Evolutionary conservation across 768 basidiomycete genomes (phyloP), one percentile per base, ranked within the genome.

Genomic region (Collybiopsis confluens): DNA sequence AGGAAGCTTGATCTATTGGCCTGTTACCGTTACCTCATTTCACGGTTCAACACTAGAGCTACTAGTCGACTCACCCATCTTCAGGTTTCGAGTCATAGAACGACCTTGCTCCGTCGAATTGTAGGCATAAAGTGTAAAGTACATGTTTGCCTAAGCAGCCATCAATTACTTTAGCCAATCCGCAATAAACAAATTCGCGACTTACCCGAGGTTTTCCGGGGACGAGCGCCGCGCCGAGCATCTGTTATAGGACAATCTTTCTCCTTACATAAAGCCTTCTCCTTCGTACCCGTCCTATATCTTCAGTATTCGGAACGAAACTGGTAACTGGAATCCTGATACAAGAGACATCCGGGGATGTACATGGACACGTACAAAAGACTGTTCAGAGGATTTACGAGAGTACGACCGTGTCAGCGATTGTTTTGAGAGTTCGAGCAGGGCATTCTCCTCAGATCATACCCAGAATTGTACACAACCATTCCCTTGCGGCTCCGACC

Each of bases 31-130:
- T 10, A 44, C 2, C 3, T 52, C 0, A 26, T 23, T 3, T 5
- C n/a, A 52, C n/a, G 16, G 24, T 18, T 21, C 4, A n/a, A n/a
- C n/a, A n/a, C n/a, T n/a, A n/a, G n/a, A n/a, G n/a, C n/a, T n/a
- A 20, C 30, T 3, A 18, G 20, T 8, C 20, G 16, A 53, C 70
- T 27, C 27, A 44, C 58, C 58, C 52, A 59, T 56, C 42, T 59
- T 59, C 30, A 59, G 44, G 28, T 59, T 56, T 15, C 58, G 51
- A 41, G 56, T 57, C 58, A 59, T 57, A 2, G 58, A 59, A 13
- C 58, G 58, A 15, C 58, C 58, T 54, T 59, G 58, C 21, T 59
- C 58, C n/a, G 46, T 57, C 45, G 55, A 46, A 54, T 41, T 54
- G 45, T 54, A 54, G n/a, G 45, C 46, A 21, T 48, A 54, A 16